Evolutionary conservation across 352 stramenopile genomes (phyloP).

Genomic region (Saprolegnia parasitica): DNA sequence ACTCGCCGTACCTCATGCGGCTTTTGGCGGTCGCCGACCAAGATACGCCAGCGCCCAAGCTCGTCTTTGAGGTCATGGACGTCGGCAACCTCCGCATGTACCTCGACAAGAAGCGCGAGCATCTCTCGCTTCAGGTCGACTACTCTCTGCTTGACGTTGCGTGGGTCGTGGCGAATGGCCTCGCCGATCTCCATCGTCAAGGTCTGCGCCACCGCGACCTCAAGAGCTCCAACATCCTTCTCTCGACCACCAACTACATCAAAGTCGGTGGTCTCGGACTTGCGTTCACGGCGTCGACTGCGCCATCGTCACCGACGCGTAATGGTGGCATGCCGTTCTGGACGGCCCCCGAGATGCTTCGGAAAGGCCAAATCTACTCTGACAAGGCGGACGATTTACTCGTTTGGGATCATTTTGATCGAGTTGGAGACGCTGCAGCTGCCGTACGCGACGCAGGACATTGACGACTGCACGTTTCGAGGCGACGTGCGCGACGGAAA

Average conservation of each 20-base stretch:
- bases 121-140: slow-evolving; percentile 40
- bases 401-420: slow-evolving; percentile 73
- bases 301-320: too few species aligned
- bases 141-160: slow-evolving; percentile 61
- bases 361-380: slow-evolving; percentile 69
- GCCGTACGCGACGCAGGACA: too few species aligned
- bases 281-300: slow-evolving; percentile 70
- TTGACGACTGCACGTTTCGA: too few species aligned
- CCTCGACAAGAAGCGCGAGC: slow-evolving; percentile 59
- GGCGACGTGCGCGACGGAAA: slow-evolving; percentile 13
- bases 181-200: slow-evolving; percentile 79
- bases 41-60: too few species aligned
- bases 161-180: slow-evolving; percentile 61
- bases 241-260: slow-evolving; percentile 52
- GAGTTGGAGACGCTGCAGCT: too few species aligned
- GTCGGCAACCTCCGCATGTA: slow-evolving; percentile 73
- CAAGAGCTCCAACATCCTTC: slow-evolving; percentile 70
- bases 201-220: slow-evolving; percentile 68
- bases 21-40: too few species aligned
- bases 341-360: slow-evolving; percentile 72
- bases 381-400: slow-evolving; percentile 85
- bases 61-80: slow-evolving; percentile 86
- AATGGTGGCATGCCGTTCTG: slow-evolving; percentile 79
- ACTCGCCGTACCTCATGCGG: too few species aligned
- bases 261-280: slow-evolving; percentile 79